Evolutionary conservation across 306 rosid genomes (phyloP).

Genomic region (Quercus engelmannii): DNA sequence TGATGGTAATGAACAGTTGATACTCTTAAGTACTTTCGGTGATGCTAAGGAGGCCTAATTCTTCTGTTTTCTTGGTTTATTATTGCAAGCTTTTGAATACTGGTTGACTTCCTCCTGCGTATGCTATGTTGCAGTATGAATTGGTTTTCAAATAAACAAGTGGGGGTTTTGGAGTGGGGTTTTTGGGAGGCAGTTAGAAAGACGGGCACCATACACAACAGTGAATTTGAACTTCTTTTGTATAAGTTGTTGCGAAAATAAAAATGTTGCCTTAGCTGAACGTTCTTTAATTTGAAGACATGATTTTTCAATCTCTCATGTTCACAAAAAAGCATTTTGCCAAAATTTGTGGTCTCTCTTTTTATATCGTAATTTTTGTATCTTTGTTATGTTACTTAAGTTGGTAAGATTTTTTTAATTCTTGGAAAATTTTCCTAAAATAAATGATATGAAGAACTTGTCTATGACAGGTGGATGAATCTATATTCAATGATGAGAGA

Average conservation of each 20-base stretch:
- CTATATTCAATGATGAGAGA: constrained; percentile 57
- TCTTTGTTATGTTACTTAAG: not conserved
- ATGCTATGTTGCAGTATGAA: not conserved
- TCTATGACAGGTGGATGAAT: constrained; percentile 72
- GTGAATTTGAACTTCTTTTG: too few species aligned
- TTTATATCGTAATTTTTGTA: not conserved
- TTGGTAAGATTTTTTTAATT: not conserved
- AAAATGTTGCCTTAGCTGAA: too few species aligned
- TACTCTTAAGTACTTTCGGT: not conserved
- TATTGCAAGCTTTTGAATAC: not conserved
- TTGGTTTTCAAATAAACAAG: not conserved
- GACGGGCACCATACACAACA: too few species aligned
- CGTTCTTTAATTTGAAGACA: too few species aligned
- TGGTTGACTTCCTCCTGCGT: not conserved
- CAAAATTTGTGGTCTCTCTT: not conserved
- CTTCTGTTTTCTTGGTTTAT: not conserved
- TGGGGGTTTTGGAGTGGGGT: too few species aligned
- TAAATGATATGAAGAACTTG: constrained; percentile 13
- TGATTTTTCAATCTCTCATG: not conserved
- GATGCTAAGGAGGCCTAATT: not conserved
- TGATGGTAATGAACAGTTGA: not conserved
- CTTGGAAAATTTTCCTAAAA: not conserved
- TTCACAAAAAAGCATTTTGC: not conserved
- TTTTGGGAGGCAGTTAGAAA: too few species aligned
- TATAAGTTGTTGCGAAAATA: too few species aligned